Conservation (phyloP, 257 asterid species). For the Leonotis leonurus region DNA sequence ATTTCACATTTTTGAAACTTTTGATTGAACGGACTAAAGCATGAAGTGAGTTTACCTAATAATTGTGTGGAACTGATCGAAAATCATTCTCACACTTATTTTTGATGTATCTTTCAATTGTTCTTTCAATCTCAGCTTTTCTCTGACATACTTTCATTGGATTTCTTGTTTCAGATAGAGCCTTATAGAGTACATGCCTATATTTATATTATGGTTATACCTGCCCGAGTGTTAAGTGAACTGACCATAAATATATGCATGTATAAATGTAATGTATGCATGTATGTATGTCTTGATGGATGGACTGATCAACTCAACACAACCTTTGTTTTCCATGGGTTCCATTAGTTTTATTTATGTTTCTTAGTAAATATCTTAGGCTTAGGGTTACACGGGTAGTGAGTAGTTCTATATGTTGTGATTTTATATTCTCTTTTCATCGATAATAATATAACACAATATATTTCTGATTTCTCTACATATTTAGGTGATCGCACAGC, state of each 20-base stretch:
- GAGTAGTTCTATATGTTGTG: too few relatives aligned
- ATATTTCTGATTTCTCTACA: too few relatives aligned
- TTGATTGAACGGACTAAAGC: background rate
- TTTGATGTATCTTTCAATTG: background rate
- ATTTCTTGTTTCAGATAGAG: conserved; percentile 1
- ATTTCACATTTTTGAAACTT: background rate
- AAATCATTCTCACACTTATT: background rate
- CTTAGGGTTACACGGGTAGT: too few relatives aligned
- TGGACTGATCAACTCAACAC: too few relatives aligned
- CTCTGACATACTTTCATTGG: background rate
- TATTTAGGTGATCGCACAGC: conserved; percentile 66
- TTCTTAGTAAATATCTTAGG: too few relatives aligned
- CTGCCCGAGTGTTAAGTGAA: background rate
- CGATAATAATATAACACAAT: too few relatives aligned
- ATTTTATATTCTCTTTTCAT: too few relatives aligned
- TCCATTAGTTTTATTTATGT: too few relatives aligned
- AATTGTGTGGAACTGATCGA: background rate
- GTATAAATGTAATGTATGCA: too few relatives aligned
- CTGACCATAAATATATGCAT: background rate
- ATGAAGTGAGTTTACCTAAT: background rate
- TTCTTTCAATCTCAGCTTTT: background rate
- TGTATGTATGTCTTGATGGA: too few relatives aligned
- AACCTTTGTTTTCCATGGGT: too few relatives aligned
- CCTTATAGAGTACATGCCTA: background rate
- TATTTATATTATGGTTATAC: background rate